Conservation (phyloP, 1,139 yeast species). For the Candida labiduridarum region DNA sequence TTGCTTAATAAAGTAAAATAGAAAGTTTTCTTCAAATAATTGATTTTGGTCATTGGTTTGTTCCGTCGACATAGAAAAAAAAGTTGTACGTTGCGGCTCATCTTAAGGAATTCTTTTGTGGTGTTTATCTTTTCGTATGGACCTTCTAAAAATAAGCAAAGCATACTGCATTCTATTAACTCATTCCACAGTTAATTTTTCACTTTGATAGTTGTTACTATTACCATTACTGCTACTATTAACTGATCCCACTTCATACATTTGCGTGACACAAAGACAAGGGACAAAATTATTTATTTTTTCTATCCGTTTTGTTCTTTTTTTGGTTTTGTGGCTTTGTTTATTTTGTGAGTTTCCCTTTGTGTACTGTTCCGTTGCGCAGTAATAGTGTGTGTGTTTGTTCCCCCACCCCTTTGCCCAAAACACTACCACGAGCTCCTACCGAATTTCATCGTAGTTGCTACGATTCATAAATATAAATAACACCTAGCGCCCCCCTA, state of each 20-base stretch:
- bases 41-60: background rate
- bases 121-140: constrained; percentile 1
- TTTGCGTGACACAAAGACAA: background rate
- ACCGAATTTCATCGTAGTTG: background rate
- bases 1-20: background rate
- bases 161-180: background rate
- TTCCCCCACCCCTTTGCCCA: background rate
- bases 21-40: no score
- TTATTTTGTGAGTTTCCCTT: background rate
- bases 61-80: no score
- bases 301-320: background rate
- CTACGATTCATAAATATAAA: background rate
- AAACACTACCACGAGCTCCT: background rate
- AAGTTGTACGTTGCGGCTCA: background rate
- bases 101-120: background rate
- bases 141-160: background rate
- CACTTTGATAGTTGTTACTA: no score
- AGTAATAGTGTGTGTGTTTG: background rate
- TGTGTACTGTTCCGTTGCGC: background rate
- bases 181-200: no score
- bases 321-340: background rate
- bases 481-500: background rate
- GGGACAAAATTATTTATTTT: background rate
- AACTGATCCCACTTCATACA: no score
- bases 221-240: no score